phyloP scores from a whole-genome alignment of 2,329 filamentous ascomycete species.

The Tolypocladium guangdongense region DNA sequence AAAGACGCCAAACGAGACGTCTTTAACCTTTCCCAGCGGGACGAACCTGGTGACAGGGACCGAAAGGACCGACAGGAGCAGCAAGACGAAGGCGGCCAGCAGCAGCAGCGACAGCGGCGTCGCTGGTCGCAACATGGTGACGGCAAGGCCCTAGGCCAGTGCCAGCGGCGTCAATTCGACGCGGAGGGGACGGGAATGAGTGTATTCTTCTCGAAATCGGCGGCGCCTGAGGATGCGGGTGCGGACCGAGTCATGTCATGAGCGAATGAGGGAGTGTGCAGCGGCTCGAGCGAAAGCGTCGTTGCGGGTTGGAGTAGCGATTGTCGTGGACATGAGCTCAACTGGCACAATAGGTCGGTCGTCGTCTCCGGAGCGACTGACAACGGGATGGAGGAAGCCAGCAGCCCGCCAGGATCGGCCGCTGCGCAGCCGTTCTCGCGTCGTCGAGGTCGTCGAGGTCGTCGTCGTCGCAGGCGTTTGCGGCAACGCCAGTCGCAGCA shows the following conservation, averaged over 20 bases:
- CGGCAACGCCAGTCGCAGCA: not conserved
- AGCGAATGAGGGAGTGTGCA: not conserved
- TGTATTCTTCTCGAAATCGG: not conserved
- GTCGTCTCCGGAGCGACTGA: not conserved
- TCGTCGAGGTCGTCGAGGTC: not conserved
- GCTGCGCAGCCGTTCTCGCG: not conserved
- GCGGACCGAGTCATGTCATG: not conserved
- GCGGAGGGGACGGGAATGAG: not conserved
- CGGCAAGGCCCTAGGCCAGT: constrained; percentile 7
- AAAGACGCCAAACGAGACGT: constrained; percentile 83
- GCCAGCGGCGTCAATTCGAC: not conserved
- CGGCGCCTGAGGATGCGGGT: not conserved
- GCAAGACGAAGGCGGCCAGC: constrained; percentile 70
- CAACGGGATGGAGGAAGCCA: not conserved
- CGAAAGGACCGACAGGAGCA: constrained; percentile 81
- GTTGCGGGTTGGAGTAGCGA: not conserved
- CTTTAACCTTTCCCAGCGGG: constrained; percentile 66
- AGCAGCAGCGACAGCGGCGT: constrained; percentile 84
- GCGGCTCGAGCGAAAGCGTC: not conserved
- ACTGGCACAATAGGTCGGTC: not conserved
- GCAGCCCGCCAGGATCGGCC: not conserved
- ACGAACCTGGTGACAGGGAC: constrained; percentile 81
- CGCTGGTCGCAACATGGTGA: constrained; percentile 76
- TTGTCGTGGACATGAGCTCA: not conserved
- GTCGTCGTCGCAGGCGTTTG: not conserved